A percentile compares a stretch with the other conserved stretches of the same genome.
These are phyloP conservation scores for Calocybe gambosa DNA, from an alignment of 1,284 basidiomycete genomes.

Conservation along the genomic window DNA sequence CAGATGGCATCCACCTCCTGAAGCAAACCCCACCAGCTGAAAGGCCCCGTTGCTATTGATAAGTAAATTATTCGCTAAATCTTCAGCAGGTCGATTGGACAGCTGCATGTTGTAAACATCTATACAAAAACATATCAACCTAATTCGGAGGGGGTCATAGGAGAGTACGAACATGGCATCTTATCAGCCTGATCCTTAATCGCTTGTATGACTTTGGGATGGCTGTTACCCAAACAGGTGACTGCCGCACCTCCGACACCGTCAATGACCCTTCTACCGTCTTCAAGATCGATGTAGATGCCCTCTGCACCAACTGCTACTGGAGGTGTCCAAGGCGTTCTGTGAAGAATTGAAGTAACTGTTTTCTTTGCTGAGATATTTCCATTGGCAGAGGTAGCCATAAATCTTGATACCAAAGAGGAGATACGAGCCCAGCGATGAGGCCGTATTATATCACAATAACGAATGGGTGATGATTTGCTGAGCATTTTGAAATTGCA, in stretches of 20 bases:
- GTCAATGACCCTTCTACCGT: constrained; percentile 64
- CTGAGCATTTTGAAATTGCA: constrained; percentile 1
- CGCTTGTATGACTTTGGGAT: constrained; percentile 64
- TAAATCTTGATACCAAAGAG: constrained; percentile 2
- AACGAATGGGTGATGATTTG: neutral
- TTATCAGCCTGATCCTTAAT: constrained; percentile 74
- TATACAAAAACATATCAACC: constrained; percentile 22
- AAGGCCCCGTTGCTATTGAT: constrained; percentile 68
- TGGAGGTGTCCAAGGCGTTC: constrained; percentile 66
- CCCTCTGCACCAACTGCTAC: constrained; percentile 61
- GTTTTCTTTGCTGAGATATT: constrained; percentile 1
- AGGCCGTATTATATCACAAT: neutral
- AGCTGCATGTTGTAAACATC: constrained; percentile 82
- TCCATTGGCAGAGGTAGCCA: constrained; percentile 4
- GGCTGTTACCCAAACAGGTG: constrained; percentile 67
- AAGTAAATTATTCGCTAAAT: constrained; percentile 59
- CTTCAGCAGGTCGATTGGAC: constrained; percentile 72
- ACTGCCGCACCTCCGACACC: constrained; percentile 83
- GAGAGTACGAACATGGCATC: constrained; percentile 52
- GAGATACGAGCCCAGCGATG: neutral
- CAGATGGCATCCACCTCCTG: constrained; percentile 47
- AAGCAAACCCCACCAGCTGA: constrained; percentile 58
- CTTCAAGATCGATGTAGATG: constrained; percentile 62
- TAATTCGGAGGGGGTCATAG: neutral
- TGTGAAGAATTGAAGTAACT: constrained; percentile 44